A percentile compares a stretch with the other conserved stretches of the same genome.
Evolutionary conservation across 2,329 filamentous ascomycete species (phyloP).

Genomic region (Lachnellula cervina): DNA sequence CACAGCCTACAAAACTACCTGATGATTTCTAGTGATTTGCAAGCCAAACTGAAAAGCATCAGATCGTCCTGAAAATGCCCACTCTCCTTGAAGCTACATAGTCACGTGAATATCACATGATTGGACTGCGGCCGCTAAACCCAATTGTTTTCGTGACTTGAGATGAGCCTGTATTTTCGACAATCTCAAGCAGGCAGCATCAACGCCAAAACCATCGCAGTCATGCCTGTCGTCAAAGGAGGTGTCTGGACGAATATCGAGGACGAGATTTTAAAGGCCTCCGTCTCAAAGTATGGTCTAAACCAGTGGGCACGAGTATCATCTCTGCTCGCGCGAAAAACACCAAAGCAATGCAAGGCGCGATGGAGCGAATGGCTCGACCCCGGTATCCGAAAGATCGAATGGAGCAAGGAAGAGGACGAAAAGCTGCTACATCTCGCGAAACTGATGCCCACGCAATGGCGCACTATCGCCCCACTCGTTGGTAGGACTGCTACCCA

Average conservation of each 20-base stretch:
- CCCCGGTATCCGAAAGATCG: conserved; percentile 95
- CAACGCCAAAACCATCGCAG: conserved; percentile 24
- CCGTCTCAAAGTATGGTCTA: conserved; percentile 88
- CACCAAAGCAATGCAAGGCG: conserved; percentile 98
- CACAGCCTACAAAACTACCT: not conserved
- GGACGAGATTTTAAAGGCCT: conserved; percentile 90
- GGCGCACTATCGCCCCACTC: conserved; percentile 96
- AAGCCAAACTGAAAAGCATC: not conserved
- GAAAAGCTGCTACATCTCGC: conserved; percentile 94
- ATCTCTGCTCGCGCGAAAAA: conserved; percentile 93
- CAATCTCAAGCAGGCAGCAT: not conserved
- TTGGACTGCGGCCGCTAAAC: not conserved
- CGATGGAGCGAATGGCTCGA: conserved; percentile 98
- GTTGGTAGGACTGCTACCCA: conserved; percentile 95
- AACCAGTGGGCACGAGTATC: conserved; percentile 99
- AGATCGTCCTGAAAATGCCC: too few species aligned
- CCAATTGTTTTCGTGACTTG: not conserved
- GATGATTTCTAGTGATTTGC: not conserved
- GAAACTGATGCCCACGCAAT: conserved; percentile 98
- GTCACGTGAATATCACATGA: not conserved
- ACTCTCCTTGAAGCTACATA: too few species aligned
- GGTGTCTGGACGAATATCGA: conserved; percentile 73
- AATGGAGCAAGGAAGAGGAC: conserved; percentile 98
- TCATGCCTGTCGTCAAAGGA: conserved; percentile 69
- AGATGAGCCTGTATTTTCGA: not conserved